phyloP scores from a whole-genome alignment of 768 basidiomycete species.

The Plicaturopsis crispa region DNA sequence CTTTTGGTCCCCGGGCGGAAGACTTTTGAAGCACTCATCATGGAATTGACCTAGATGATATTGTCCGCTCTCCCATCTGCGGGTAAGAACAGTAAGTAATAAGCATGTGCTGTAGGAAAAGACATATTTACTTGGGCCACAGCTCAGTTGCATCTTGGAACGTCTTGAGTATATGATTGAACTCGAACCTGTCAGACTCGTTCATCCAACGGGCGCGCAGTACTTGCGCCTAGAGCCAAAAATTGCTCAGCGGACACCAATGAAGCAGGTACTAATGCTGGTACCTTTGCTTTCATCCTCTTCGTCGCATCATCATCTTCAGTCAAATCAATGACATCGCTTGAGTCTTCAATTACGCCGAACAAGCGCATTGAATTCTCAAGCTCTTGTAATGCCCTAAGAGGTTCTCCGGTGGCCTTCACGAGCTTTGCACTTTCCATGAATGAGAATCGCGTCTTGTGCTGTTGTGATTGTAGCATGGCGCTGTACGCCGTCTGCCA shows the following conservation, averaged over 20 bases:
- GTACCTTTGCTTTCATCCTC: conserved; percentile 71
- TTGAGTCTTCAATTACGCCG: conserved; percentile 35
- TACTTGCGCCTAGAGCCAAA: conserved; percentile 52
- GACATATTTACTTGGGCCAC: conserved; percentile 39
- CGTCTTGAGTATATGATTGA: conserved; percentile 49
- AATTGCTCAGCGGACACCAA: not conserved
- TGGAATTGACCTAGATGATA: conserved; percentile 88
- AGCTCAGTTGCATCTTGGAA: conserved; percentile 45
- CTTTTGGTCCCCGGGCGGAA: conserved; percentile 36
- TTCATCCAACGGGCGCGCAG: conserved; percentile 90
- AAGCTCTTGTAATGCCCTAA: conserved; percentile 82
- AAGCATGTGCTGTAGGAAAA: not conserved
- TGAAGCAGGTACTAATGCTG: conserved; percentile 5
- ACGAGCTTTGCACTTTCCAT: conserved; percentile 87
- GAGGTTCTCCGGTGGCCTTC: conserved; percentile 68
- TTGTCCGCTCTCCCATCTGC: conserved; percentile 76
- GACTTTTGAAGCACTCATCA: conserved; percentile 62
- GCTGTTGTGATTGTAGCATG: conserved; percentile 80
- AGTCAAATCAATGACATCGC: conserved; percentile 50
- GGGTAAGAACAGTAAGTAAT: not conserved
- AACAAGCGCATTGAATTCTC: conserved; percentile 60
- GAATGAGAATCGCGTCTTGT: conserved; percentile 67
- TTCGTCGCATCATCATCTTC: conserved; percentile 42
- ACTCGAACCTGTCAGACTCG: conserved; percentile 78
- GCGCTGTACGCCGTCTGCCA: conserved; percentile 97